Evolutionary conservation across 257 asterid species (phyloP), one percentile per base, ranked within the genome.

Genomic region (Apocynum venetum): DNA sequence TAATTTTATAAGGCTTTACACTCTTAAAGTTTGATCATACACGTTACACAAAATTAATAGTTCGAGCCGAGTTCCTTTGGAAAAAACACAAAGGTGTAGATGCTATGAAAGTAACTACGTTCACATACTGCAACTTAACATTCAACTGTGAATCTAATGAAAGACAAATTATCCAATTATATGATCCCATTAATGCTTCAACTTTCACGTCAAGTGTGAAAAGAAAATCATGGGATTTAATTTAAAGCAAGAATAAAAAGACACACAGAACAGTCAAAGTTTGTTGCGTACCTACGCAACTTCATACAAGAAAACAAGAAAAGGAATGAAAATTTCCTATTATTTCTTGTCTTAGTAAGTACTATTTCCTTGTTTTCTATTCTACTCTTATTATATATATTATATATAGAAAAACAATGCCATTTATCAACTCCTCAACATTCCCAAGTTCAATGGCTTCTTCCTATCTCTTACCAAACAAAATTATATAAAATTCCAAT

Each of bases 241-340:
- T 15, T 13, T 35, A 56, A 56, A 56, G 10, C 9, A 3, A 43
- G 47, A 6, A 75, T 25, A 25, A 47, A 61, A 6, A n/a, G 46
- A 65, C 38, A 38, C 19, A 20, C 14, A 25, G 72, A 60, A 56
- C 68, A 77, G 83, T 86, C 87, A 86, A 83, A 73, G 59, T 48
- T 51, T 72, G 77, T 38, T 40, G 55, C 57, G 43, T 12, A n/a
- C 13, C 55, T 64, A 7, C 46, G 2, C 4, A 2, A 2, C 12
- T 68, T 68, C 79, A 36, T 0, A 35, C 1, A 13, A 11, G 13
- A 3, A 19, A 38, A 77, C 73, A 84, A 65, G 65, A 76, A 60
- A 81, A 31, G 47, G 73, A 77, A 84, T 57, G 78, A 76, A 77
- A 77, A 19, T 81, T 80, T 81, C 81, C 52, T 52, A 59, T 74